Base-by-base conservation (phyloP, 2,329 filamentous ascomycete species). In the Talaromyces albobiverticillius region DNA sequence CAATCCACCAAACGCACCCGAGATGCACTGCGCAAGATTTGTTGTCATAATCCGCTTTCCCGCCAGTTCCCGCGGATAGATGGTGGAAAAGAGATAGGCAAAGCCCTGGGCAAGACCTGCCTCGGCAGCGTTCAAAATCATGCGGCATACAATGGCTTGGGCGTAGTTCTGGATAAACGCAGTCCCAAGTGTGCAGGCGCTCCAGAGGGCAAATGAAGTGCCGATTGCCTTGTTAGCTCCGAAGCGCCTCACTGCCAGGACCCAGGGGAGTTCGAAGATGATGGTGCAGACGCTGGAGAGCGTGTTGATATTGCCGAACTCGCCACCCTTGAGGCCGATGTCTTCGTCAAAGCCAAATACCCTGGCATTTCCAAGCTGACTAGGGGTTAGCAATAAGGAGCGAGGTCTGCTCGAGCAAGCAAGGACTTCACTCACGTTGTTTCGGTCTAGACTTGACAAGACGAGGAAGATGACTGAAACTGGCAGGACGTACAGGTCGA, bases 241-340 rank as follows among this genome's bases (percentile, higher is more conserved):
- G 32, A 60, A 60, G 5, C 45, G 43, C 32, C 55, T 57, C 22
- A 60, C 32, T 26, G 59, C 46, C 31, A 63, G 32, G 7, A 56
- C 60, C 18, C 59, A 60, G 6, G 58, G 57, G 6, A 62, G 55
- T 23, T 61, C 61, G 11, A 61, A 57, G 8, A 59, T 36, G 13
- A 54, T 56, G 34, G 57, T 87, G 0, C 85, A 85, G 13, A 88
- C 76, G 69, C 85, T 89, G 73, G 89, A 89, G 56, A 89, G 81
- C 47, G 75, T 76, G 42, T 88, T 67, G 53, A 87, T 79, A 32
- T 81, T 77, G 63, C 86, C 87, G 70, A 88, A 87, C 63, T 86
- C 78, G 59, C 82, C 76, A 4, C 69, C 67, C n/a, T 72, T 72
- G 65, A 88, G 82, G 22, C 77, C 64, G 10, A 87, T 69, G 62